Conservation (phyloP, 306 rosid genomes). For the Vicia faba region DNA sequence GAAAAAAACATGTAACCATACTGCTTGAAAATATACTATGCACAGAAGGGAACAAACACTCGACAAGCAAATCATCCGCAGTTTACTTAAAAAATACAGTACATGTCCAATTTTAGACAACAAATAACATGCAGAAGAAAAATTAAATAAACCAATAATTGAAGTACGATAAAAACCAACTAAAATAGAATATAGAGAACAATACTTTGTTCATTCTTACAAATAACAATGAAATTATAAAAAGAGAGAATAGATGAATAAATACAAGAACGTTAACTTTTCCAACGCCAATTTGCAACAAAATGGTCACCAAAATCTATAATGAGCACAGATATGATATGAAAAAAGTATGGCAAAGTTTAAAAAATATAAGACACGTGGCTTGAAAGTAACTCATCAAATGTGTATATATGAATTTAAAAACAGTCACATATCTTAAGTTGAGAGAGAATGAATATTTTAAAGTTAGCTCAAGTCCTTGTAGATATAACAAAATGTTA, state of each 20-base stretch:
- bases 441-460: neutral
- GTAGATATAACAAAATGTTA: neutral
- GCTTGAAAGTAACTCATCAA: neutral
- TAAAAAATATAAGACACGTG: neutral
- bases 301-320: too few relatives aligned
- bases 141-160: conserved; percentile 15
- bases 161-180: neutral
- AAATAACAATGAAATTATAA: conserved; percentile 22
- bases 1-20: neutral
- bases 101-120: conserved; percentile 15
- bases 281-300: too few relatives aligned
- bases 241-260: neutral
- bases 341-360: neutral
- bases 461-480: neutral
- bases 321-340: neutral
- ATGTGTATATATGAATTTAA: neutral
- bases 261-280: neutral
- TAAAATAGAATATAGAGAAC: neutral
- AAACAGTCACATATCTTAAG: neutral
- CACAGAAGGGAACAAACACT: conserved; percentile 22
- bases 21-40: conserved; percentile 17
- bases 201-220: conserved; percentile 1
- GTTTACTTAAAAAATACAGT: conserved; percentile 15
- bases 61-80: conserved; percentile 15
- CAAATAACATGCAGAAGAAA: conserved; percentile 25